Evolutionary conservation across 352 stramenopile genomes (phyloP).

Genomic region (Pythium biforme): DNA sequence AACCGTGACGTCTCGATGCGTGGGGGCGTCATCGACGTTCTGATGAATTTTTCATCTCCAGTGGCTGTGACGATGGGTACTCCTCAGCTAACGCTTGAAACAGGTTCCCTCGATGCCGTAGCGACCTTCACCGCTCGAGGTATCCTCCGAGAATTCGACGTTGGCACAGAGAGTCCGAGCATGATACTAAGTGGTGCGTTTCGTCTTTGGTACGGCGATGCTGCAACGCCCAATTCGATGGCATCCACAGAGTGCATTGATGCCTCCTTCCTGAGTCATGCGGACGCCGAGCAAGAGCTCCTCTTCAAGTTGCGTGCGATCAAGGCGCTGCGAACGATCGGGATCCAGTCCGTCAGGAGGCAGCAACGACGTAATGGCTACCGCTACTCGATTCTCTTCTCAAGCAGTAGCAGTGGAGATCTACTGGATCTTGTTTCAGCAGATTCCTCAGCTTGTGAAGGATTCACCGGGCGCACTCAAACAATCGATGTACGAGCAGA

Average conservation of each 20-base stretch:
- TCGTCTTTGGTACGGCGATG: slow-evolving; percentile 58
- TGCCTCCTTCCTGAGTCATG: slow-evolving; percentile 31
- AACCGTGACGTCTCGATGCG: slow-evolving; percentile 40
- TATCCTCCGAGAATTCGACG: slow-evolving; percentile 56
- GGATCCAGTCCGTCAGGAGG: slow-evolving; percentile 36
- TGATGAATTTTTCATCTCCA: slow-evolving; percentile 52
- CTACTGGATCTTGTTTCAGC: slow-evolving; percentile 51
- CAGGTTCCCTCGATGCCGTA: slow-evolving; percentile 26
- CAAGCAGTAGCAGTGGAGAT: slow-evolving; percentile 39
- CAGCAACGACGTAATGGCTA: slow-evolving; percentile 37
- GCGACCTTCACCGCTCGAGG: slow-evolving; percentile 48
- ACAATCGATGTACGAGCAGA: slow-evolving; percentile 59
- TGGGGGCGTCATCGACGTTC: slow-evolving; percentile 44
- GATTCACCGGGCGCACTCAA: slow-evolving; percentile 43
- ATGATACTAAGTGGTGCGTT: slow-evolving; percentile 43
- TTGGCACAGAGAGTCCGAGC: slow-evolving; percentile 50
- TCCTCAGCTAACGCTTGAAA: slow-evolving; percentile 44
- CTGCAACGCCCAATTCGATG: slow-evolving; percentile 25
- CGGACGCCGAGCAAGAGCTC: slow-evolving; percentile 48
- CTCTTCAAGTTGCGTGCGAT: slow-evolving; percentile 35
- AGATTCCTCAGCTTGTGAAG: slow-evolving; percentile 34
- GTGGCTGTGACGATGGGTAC: slow-evolving; percentile 32
- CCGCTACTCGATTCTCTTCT: slow-evolving; percentile 51
- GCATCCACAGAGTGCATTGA: slow-evolving; percentile 61
- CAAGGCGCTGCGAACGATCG: slow-evolving; percentile 54